Percentiles rank a stretch among this genome's conserved stretches.
Evolutionary conservation across 2,329 filamentous ascomycete species (phyloP).

Genomic region (Pseudodiploospora longispora): DNA sequence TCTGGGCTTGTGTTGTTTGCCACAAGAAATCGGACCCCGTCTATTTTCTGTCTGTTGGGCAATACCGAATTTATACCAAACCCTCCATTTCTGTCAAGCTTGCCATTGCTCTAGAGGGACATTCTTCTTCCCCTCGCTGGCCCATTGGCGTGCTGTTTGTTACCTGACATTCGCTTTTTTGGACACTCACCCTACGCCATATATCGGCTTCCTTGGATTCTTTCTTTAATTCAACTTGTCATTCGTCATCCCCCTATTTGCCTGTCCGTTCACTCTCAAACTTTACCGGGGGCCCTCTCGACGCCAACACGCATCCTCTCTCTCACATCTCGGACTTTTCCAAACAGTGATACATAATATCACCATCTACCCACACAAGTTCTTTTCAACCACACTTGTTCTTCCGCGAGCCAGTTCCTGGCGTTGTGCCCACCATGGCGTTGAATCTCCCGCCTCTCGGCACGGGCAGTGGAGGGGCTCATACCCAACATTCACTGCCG

Average conservation of each 20-base stretch:
- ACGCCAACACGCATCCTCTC: too few relatives aligned
- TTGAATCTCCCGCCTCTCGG: constrained; percentile 46
- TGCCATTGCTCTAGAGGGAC: too few relatives aligned
- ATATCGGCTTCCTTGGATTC: neutral
- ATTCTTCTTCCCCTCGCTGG: neutral
- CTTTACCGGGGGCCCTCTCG: neutral
- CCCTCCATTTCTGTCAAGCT: too few relatives aligned
- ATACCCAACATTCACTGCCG: constrained; percentile 79
- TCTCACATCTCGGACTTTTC: too few relatives aligned
- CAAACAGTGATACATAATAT: too few relatives aligned
- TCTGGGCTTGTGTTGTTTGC: too few relatives aligned
- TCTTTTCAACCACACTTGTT: neutral
- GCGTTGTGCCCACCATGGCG: constrained; percentile 44
- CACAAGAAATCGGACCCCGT: too few relatives aligned
- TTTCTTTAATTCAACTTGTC: neutral
- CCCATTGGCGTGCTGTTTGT: neutral
- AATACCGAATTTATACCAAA: too few relatives aligned
- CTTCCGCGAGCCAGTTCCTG: constrained; percentile 18
- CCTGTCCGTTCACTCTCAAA: neutral
- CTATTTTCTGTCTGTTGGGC: too few relatives aligned
- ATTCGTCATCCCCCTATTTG: neutral
- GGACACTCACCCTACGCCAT: neutral
- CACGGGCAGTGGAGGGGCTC: constrained; percentile 49
- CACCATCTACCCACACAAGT: too few relatives aligned
- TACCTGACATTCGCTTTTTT: neutral